phyloP scores from a whole-genome alignment of 75 land plant species.

The Sequoia sempervirens region DNA sequence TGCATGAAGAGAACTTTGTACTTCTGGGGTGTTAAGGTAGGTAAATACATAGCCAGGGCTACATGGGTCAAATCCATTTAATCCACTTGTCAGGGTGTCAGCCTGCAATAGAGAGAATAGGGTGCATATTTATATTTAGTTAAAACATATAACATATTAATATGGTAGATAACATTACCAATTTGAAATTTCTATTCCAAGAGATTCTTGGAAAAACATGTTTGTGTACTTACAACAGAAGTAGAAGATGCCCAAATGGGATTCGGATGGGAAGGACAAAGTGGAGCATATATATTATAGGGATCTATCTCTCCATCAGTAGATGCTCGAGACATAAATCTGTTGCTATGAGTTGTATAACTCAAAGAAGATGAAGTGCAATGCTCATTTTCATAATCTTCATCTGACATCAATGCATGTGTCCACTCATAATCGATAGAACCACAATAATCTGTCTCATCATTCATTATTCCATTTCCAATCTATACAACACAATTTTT shows the following conservation, averaged over 20 bases:
- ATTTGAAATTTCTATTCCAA: no score
- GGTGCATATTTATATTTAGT: neutral
- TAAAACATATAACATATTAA: no score
- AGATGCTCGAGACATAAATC: no score
- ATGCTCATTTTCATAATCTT: neutral
- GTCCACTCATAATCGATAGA: constrained; percentile 42
- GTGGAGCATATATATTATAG: neutral
- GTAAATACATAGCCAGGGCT: constrained; percentile 17
- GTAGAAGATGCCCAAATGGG: neutral
- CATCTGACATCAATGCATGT: constrained; percentile 61
- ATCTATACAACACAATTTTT: constrained; percentile 15
- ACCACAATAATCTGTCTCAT: constrained; percentile 40
- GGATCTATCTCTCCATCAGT: no score
- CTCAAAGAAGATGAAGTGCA: no score
- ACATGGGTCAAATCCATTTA: constrained; percentile 42
- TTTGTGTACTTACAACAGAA: neutral
- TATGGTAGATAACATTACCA: no score
- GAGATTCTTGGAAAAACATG: no score
- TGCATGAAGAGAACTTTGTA: constrained; percentile 70
- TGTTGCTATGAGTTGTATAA: no score
- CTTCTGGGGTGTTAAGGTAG: constrained; percentile 56
- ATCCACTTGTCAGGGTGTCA: neutral
- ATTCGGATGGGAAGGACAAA: neutral
- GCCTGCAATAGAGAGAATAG: neutral
- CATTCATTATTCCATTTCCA: constrained; percentile 53